Evolutionary conservation across 2,329 filamentous ascomycete species (phyloP).

Genomic region (Aspergillus udagawae): DNA sequence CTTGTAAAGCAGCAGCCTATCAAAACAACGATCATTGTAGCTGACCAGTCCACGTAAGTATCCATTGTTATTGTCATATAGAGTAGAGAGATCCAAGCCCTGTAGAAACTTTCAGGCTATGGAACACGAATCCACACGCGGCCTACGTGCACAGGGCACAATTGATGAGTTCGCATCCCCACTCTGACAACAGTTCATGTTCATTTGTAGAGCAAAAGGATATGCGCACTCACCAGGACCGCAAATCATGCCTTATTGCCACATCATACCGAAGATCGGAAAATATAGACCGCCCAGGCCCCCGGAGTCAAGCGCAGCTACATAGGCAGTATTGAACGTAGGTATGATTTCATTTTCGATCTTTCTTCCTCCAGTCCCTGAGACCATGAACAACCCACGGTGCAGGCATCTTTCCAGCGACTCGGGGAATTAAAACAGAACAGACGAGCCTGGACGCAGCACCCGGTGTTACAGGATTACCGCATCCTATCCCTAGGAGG

Average conservation of each 20-base stretch:
- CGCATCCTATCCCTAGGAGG: constrained; percentile 7
- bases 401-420: not conserved
- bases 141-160: constrained; percentile 13
- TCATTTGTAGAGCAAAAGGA: not conserved
- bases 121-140: not conserved
- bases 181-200: constrained; percentile 8
- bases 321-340: not conserved
- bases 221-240: not conserved
- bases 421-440: constrained; percentile 4
- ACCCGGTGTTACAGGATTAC: constrained; percentile 17
- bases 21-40: too few species aligned
- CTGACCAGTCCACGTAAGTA: not conserved
- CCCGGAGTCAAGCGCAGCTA: not conserved
- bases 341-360: not conserved
- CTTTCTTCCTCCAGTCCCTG: not conserved
- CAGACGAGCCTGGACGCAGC: not conserved
- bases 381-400: not conserved
- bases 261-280: not conserved
- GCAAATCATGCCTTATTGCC: not conserved
- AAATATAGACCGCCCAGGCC: not conserved
- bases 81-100: not conserved
- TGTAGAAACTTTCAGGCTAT: not conserved
- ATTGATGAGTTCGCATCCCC: constrained; percentile 10
- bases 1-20: too few species aligned
- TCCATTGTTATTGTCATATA: not conserved